Evolutionary conservation across 2,329 filamentous ascomycete species (phyloP), one percentile per base, ranked within the genome.

Genomic region (Fusarium algeriense): DNA sequence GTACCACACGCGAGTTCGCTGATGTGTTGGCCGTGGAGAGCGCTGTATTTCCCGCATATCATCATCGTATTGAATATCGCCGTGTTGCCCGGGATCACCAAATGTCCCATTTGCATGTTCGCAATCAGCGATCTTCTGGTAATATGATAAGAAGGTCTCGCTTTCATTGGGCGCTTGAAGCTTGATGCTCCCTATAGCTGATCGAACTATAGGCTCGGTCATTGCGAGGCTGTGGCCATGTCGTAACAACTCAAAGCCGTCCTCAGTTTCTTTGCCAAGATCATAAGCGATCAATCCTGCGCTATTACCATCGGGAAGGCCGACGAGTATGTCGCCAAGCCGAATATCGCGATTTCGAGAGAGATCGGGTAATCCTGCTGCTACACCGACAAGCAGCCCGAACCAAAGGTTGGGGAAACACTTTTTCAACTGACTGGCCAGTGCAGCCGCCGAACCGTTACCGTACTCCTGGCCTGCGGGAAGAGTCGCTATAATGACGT

Each of bases 331-430:
- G 63, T 82, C 80, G 1, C 81, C 81, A 11, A 83, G 75, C 4
- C 81, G 77, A 17, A 83, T 82, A 68, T 83, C 81, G 7, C 71
- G 72, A 1, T 71, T 32, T 41, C 48, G 32, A 1, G 55, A 60
- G 6, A 80, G 64, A 20, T 78, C 70, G 0, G 80, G 81, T 4
- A 83, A 74, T 1, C 80, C 81, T 0, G 79, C 77, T 11, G 79
- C 81, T 12, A 83, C 75, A 17, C 81, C 81, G 6, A 83, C 79
- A 2, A 83, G 71, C 3, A 83, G 67, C 3, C 79, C 79, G 54
- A 83, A 81, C 75, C 78, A 79, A 15, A 83, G 71, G 50, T 81
- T 81, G 0, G 77, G 79, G 30, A 82, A 81, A 32, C 73, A 77
- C 20, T 49, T 77, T 56, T 79, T 81, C 6, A 81, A 66, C 40